These are phyloP conservation scores for Gastrodia elata DNA, from an alignment of 106 monocot genomes.

Conservation along the genomic window DNA sequence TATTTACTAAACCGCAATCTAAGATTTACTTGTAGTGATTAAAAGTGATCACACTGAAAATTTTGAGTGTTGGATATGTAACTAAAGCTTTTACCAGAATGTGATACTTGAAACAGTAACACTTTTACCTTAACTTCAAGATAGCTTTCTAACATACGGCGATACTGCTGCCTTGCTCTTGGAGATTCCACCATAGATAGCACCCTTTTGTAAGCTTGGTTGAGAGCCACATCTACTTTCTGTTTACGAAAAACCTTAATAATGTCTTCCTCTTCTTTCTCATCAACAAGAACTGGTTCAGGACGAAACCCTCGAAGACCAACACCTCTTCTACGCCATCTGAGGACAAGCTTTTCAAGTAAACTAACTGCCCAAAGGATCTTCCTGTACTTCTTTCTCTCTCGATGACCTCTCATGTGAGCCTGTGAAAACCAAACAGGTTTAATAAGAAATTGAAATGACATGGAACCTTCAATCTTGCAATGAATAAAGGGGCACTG, in stretches of 20 bases:
- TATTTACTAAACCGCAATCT: too few species aligned
- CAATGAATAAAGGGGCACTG: background rate
- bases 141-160: constrained; percentile 59
- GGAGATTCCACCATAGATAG: constrained; percentile 44
- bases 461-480: background rate
- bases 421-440: constrained; percentile 34
- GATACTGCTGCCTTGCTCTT: constrained; percentile 53
- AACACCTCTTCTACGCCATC: constrained; percentile 69
- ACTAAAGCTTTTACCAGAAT: too few species aligned
- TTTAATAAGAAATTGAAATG: background rate
- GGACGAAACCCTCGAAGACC: constrained; percentile 73
- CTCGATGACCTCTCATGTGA: constrained; percentile 81
- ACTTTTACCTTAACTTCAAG: constrained; percentile 37
- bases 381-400: constrained; percentile 61
- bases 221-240: constrained; percentile 50
- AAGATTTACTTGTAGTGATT: too few species aligned
- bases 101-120: background rate
- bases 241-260: constrained; percentile 45
- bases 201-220: constrained; percentile 55
- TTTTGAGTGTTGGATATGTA: too few species aligned
- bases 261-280: constrained; percentile 47
- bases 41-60: too few species aligned
- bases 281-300: constrained; percentile 17
- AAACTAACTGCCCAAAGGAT: constrained; percentile 53
- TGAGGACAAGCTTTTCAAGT: constrained; percentile 63